Conservation (phyloP, 345 rosid genomes). For the Eutrema yunnanense region DNA sequence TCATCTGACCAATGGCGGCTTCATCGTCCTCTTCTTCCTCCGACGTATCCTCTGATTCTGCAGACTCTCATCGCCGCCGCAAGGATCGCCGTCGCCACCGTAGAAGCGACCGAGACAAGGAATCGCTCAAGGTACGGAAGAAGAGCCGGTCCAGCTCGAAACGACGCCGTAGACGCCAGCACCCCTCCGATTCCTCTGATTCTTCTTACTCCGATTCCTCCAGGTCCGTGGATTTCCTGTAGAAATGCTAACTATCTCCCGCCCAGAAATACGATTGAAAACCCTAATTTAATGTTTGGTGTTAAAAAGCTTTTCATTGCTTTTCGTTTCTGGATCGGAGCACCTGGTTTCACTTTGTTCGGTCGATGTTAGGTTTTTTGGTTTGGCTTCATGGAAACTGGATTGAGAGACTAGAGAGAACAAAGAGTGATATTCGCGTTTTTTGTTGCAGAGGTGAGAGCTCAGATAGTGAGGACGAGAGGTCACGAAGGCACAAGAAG, state of each 20-base stretch:
- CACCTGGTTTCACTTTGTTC: neutral
- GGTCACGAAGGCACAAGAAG: slow-evolving; percentile 67
- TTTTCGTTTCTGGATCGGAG: neutral
- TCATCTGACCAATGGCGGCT: slow-evolving; percentile 55
- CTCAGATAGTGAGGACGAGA: slow-evolving; percentile 62
- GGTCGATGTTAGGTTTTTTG: neutral
- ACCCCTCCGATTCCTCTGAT: slow-evolving; percentile 42
- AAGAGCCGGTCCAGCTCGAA: slow-evolving; percentile 49
- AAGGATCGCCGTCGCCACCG: slow-evolving; percentile 41
- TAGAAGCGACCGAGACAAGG: slow-evolving; percentile 37
- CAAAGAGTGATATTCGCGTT: neutral
- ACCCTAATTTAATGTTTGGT: neutral
- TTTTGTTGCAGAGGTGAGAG: slow-evolving; percentile 33
- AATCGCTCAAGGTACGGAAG: slow-evolving; percentile 69
- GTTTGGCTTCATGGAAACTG: neutral
- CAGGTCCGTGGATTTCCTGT: slow-evolving; percentile 33
- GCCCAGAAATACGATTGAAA: neutral
- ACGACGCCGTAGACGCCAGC: slow-evolving; percentile 52
- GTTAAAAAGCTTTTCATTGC: neutral
- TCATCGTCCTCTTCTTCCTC: slow-evolving; percentile 50
- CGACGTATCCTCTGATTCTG: slow-evolving; percentile 45
- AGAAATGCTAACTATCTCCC: neutral
- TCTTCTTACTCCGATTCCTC: slow-evolving; percentile 57
- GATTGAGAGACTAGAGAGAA: neutral
- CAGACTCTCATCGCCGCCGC: slow-evolving; percentile 47